Evolutionary conservation across 1,284 basidiomycete genomes (phyloP).

Genomic region (Volvariella surrecta): DNA sequence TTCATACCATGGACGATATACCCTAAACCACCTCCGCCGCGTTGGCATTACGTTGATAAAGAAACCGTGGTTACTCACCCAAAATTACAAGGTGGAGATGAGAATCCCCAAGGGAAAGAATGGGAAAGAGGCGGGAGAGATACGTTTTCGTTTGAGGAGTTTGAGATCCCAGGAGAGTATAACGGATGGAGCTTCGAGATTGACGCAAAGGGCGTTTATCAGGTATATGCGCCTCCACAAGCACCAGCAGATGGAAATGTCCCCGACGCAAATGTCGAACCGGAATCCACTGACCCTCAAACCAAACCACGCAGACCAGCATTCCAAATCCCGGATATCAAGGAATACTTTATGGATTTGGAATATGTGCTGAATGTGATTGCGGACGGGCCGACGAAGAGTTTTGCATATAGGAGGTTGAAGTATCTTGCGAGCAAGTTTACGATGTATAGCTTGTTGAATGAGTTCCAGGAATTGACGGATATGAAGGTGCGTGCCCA

Average conservation of each 20-base stretch:
- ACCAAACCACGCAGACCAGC: slow-evolving; percentile 48
- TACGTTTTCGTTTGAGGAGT: slow-evolving; percentile 62
- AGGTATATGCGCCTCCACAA: slow-evolving; percentile 49
- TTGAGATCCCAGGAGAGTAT: slow-evolving; percentile 60
- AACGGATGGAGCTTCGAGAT: slow-evolving; percentile 55
- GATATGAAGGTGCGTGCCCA: slow-evolving; percentile 80
- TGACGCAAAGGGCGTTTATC: slow-evolving; percentile 83
- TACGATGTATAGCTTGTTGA: slow-evolving; percentile 87
- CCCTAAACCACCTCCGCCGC: slow-evolving; percentile 84
- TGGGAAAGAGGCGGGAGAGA: slow-evolving; percentile 22
- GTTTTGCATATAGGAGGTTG: slow-evolving; percentile 88
- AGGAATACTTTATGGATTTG: slow-evolving; percentile 96
- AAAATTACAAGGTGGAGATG: background rate
- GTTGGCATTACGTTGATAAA: slow-evolving; percentile 79
- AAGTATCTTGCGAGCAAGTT: slow-evolving; percentile 96
- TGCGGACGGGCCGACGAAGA: slow-evolving; percentile 91
- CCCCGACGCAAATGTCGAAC: no score
- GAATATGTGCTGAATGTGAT: slow-evolving; percentile 85
- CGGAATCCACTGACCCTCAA: slow-evolving; percentile 16
- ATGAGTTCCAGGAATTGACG: slow-evolving; percentile 91
- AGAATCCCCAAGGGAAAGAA: no score
- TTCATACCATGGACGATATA: slow-evolving; percentile 77
- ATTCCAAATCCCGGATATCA: slow-evolving; percentile 78
- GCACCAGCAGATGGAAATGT: background rate
- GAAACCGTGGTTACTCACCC: slow-evolving; percentile 34